Conservation (phyloP, 2,329 filamentous ascomycete genomes). For the Chaetomiaceae sp. region DNA sequence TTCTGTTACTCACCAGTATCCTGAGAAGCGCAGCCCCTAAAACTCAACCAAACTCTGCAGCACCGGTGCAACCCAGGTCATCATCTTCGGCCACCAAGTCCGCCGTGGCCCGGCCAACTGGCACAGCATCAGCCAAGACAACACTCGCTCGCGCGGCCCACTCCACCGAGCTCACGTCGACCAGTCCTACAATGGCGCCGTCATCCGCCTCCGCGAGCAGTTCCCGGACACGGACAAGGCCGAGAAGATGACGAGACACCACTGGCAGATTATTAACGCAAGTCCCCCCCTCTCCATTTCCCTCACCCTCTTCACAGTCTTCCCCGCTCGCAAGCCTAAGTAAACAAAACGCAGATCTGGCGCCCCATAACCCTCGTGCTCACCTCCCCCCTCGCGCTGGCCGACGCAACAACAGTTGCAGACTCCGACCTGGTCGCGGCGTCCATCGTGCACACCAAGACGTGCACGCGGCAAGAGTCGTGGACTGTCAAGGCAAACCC, state of each 20-base stretch:
- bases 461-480: slow-evolving; percentile 27
- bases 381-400: slow-evolving; percentile 37
- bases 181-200: slow-evolving; percentile 22
- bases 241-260: slow-evolving; percentile 22
- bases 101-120: slow-evolving; percentile 34
- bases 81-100: slow-evolving; percentile 21
- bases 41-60: slow-evolving; percentile 5
- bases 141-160: slow-evolving; percentile 46
- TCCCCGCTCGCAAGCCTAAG: too few species aligned
- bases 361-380: slow-evolving; percentile 7
- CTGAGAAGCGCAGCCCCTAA: too few species aligned
- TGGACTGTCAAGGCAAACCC: slow-evolving; percentile 27
- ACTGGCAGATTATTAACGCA: slow-evolving; percentile 37
- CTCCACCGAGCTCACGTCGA: slow-evolving; percentile 21
- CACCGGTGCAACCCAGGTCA: slow-evolving; percentile 22
- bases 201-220: slow-evolving; percentile 8
- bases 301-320: too few species aligned
- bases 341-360: neutral
- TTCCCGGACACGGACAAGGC: slow-evolving; percentile 8
- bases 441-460: slow-evolving; percentile 29
- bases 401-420: slow-evolving; percentile 32
- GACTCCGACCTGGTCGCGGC: slow-evolving; percentile 36
- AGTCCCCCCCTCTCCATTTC: neutral
- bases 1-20: too few species aligned
- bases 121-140: slow-evolving; percentile 51